phyloP scores from a whole-genome alignment of 495 filamentous ascomycete species.

The Venustampulla echinocandica region DNA sequence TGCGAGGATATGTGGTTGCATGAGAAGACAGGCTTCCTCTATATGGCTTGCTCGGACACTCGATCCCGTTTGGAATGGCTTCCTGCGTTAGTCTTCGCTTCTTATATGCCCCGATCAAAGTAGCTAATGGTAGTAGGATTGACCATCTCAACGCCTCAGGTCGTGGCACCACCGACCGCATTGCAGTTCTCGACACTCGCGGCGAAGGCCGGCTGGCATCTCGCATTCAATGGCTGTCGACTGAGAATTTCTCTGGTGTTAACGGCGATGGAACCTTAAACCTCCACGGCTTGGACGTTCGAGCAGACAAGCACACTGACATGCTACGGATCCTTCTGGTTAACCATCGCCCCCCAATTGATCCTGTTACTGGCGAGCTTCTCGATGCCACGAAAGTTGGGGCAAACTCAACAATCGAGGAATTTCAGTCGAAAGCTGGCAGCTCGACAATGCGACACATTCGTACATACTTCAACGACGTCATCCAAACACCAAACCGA shows the following conservation, averaged over 20 bases:
- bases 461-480: constrained; percentile 23
- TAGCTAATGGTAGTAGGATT: constrained; percentile 5
- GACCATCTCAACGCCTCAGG: constrained; percentile 17
- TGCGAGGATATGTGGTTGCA: constrained; percentile 37
- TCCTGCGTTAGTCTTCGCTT: constrained; percentile 17
- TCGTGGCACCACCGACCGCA: constrained; percentile 18
- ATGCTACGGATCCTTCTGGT: constrained; percentile 29
- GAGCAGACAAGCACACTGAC: constrained; percentile 8
- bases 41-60: constrained; percentile 30
- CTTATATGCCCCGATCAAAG: background rate
- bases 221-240: constrained; percentile 19
- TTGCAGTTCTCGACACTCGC: constrained; percentile 30
- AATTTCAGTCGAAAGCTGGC: constrained; percentile 21
- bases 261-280: constrained; percentile 24
- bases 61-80: constrained; percentile 21
- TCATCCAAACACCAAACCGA: constrained; percentile 29
- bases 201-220: constrained; percentile 19
- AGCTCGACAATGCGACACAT: constrained; percentile 24
- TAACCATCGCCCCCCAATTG: constrained; percentile 33
- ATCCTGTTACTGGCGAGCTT: constrained; percentile 23
- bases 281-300: constrained; percentile 28
- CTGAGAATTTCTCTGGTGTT: constrained; percentile 22
- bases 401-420: constrained; percentile 33
- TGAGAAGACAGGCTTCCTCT: constrained; percentile 26
- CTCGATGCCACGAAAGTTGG: constrained; percentile 25